Conservation (phyloP, 2,329 filamentous ascomycete species). For the Xenoacremonium recifei region DNA sequence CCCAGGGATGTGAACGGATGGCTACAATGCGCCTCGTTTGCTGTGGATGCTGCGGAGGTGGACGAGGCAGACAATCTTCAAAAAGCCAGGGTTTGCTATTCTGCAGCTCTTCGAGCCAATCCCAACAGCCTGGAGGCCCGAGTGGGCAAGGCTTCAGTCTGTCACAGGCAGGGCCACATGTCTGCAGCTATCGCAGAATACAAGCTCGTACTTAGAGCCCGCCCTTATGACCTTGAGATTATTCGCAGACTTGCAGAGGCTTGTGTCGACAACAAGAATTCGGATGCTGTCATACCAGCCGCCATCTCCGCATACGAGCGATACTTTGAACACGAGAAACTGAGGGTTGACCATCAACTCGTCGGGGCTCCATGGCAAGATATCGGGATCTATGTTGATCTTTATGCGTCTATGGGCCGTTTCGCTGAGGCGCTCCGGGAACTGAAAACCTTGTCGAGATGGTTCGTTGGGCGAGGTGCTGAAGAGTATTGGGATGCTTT, state of each 20-base stretch:
- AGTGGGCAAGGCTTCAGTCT: constrained; percentile 57
- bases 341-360: constrained; percentile 29
- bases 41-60: constrained; percentile 47
- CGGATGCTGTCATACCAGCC: constrained; percentile 34
- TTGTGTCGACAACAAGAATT: constrained; percentile 50
- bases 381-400: constrained; percentile 79
- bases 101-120: constrained; percentile 58
- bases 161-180: constrained; percentile 54
- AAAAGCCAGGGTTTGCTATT: constrained; percentile 58
- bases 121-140: constrained; percentile 56
- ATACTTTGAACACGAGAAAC: constrained; percentile 43
- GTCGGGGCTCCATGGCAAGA: constrained; percentile 69
- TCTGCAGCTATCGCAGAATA: constrained; percentile 57
- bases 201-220: constrained; percentile 50
- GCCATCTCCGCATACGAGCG: constrained; percentile 49
- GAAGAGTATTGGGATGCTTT: constrained; percentile 77
- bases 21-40: constrained; percentile 58
- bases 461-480: constrained; percentile 72
- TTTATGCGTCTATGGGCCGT: constrained; percentile 65
- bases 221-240: constrained; percentile 52
- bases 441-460: constrained; percentile 72
- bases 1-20: constrained; percentile 60
- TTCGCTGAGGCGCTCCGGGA: constrained; percentile 66
- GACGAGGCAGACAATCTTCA: constrained; percentile 49
- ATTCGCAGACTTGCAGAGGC: constrained; percentile 57